Conservation (phyloP, 352 stramenopile species). For the Pythium biforme region DNA sequence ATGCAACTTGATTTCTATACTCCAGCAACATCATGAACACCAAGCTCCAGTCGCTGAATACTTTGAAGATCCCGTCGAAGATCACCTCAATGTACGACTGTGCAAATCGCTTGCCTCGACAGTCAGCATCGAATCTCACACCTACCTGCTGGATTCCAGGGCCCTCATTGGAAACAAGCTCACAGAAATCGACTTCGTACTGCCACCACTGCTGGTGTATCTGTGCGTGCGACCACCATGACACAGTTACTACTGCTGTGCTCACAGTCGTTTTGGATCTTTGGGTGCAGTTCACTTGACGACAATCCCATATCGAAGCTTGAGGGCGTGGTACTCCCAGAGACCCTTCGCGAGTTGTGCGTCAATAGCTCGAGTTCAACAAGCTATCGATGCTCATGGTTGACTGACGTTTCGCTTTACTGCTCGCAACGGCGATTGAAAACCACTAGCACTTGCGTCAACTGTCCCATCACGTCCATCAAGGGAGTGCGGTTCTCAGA, state of each 20-base stretch:
- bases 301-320: not conserved
- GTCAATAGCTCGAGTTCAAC: too few species aligned
- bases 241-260: not conserved
- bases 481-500: not conserved
- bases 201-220: not conserved
- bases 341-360: not conserved
- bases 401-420: too few species aligned
- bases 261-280: not conserved
- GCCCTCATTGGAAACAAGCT: not conserved
- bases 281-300: not conserved
- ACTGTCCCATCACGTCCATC: not conserved
- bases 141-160: not conserved
- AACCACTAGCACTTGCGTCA: not conserved
- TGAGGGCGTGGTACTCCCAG: not conserved
- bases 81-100: not conserved
- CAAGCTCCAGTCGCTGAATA: not conserved
- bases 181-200: not conserved
- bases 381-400: too few species aligned
- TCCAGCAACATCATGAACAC: not conserved
- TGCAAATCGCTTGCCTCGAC: too few species aligned
- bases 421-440: not conserved
- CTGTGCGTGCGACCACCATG: not conserved
- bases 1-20: too few species aligned
- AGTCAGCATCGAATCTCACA: too few species aligned
- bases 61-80: not conserved